A percentile compares a stretch with the other conserved stretches of the same genome.
Conservation (phyloP, 305 asterid genomes). For the Fraxinus sp. region DNA sequence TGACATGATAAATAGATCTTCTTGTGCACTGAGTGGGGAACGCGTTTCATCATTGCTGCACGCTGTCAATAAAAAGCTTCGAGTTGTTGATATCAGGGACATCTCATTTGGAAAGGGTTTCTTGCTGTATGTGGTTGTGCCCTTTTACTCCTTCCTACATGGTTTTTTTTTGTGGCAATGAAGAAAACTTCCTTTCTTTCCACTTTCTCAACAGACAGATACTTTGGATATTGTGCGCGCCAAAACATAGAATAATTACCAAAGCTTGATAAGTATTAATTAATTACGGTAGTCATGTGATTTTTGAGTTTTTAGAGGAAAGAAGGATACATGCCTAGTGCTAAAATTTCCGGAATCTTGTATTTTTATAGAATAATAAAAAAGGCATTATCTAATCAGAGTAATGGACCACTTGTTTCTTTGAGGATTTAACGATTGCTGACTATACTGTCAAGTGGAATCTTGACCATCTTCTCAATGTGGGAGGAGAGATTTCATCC, state of each 20-base stretch:
- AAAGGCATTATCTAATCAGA: not conserved
- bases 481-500: not conserved
- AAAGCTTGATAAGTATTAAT: not conserved
- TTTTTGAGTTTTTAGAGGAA: not conserved
- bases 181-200: not conserved
- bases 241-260: conserved; percentile 3
- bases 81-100: conserved; percentile 83
- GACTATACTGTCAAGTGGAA: not conserved
- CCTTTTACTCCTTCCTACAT: conserved; percentile 17
- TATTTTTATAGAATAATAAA: not conserved
- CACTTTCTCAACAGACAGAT: not conserved
- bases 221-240: not conserved
- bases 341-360: not conserved
- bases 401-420: not conserved
- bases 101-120: conserved; percentile 71
- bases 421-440: not conserved
- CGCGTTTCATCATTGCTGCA: conserved; percentile 59
- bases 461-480: not conserved
- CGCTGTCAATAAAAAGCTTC: conserved; percentile 68
- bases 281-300: not conserved
- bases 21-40: conserved; percentile 65
- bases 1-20: conserved; percentile 64
- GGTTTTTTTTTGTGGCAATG: not conserved
- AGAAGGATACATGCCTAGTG: not conserved
- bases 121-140: conserved; percentile 58